These are phyloP conservation scores for Mycena galericulata DNA, from an alignment of 768 basidiomycete genomes.

Conservation along the genomic window DNA sequence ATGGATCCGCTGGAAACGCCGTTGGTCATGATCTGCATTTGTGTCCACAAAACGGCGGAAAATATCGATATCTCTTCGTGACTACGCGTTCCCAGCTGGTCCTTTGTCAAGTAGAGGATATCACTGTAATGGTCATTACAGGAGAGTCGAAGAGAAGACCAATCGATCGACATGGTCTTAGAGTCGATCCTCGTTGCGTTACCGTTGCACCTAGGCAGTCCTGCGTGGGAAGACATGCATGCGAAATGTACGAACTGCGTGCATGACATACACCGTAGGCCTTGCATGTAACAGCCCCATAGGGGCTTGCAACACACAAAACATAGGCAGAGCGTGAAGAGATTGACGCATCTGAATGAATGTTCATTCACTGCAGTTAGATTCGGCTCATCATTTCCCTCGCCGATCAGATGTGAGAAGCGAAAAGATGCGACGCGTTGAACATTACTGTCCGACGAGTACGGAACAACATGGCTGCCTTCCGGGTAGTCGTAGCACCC, in stretches of 20 bases:
- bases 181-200: slow-evolving; percentile 53
- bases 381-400: slow-evolving; percentile 38
- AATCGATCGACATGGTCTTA: slow-evolving; percentile 63
- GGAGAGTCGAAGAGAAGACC: slow-evolving; percentile 64
- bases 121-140: slow-evolving; percentile 66
- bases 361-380: slow-evolving; percentile 54
- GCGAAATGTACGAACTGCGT: slow-evolving; percentile 67
- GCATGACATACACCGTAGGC: slow-evolving; percentile 72
- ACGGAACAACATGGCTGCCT: slow-evolving; percentile 70
- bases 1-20: slow-evolving; percentile 77
- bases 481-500: slow-evolving; percentile 82
- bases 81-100: slow-evolving; percentile 59
- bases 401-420: slow-evolving; percentile 62
- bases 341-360: slow-evolving; percentile 66
- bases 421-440: slow-evolving; percentile 73
- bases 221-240: slow-evolving; percentile 54
- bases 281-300: slow-evolving; percentile 78
- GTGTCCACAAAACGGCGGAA: slow-evolving; percentile 70
- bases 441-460: slow-evolving; percentile 58
- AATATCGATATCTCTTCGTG: slow-evolving; percentile 80
- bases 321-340: slow-evolving; percentile 83
- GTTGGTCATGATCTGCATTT: slow-evolving; percentile 73
- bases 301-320: slow-evolving; percentile 74
- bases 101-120: slow-evolving; percentile 53
- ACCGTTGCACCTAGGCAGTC: slow-evolving; percentile 52